phyloP scores from a whole-genome alignment of 331 rosid species.

The Acacia pycnantha region DNA sequence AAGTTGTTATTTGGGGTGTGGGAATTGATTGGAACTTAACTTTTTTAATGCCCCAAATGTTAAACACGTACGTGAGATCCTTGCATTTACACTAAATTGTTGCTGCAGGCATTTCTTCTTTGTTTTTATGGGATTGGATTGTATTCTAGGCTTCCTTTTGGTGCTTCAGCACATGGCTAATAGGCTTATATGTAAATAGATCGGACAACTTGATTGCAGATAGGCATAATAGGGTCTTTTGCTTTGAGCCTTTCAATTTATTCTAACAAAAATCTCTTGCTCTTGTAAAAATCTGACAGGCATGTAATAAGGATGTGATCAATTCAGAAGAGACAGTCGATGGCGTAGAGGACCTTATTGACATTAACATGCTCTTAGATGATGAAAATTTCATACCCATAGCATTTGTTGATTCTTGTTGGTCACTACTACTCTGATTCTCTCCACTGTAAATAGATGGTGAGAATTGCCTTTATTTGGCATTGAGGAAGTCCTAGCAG shows the following conservation, averaged over 20 bases:
- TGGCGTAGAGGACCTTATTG: slow-evolving; percentile 67
- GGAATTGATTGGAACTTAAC: too few relatives aligned
- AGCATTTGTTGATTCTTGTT: slow-evolving; percentile 60
- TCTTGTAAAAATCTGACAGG: slow-evolving; percentile 39
- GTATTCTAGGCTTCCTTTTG: too few relatives aligned
- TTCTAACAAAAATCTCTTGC: background rate
- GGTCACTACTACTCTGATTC: slow-evolving; percentile 10
- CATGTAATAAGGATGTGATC: slow-evolving; percentile 32
- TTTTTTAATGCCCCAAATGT: too few relatives aligned
- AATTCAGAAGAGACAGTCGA: slow-evolving; percentile 57
- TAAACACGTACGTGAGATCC: too few relatives aligned
- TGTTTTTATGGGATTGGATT: too few relatives aligned
- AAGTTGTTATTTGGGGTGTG: too few relatives aligned
- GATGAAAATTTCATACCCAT: slow-evolving; percentile 74
- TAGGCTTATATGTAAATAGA: too few relatives aligned
- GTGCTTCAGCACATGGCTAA: too few relatives aligned
- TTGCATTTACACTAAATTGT: too few relatives aligned
- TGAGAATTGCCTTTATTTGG: slow-evolving; percentile 34
- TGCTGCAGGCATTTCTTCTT: too few relatives aligned
- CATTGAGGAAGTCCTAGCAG: slow-evolving; percentile 43
- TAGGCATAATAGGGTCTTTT: too few relatives aligned
- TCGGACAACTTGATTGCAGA: too few relatives aligned
- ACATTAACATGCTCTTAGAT: slow-evolving; percentile 65
- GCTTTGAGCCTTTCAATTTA: background rate
- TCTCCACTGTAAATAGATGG: slow-evolving; percentile 38